Base-by-base conservation (phyloP, 225 moss, liverwort and hornwort species). In the Marchantia paleacea region DNA sequence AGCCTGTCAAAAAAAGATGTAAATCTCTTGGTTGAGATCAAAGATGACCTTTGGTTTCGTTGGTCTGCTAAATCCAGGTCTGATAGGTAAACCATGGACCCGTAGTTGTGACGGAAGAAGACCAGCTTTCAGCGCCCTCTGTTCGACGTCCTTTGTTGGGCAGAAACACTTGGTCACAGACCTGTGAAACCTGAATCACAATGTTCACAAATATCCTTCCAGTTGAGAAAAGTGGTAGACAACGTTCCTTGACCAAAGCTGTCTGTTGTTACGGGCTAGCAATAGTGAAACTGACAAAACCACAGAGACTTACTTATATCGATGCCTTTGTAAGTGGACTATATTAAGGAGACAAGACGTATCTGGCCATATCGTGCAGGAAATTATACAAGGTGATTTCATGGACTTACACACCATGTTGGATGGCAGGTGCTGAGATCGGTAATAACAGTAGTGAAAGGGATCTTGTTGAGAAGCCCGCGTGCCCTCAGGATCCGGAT, bases 391-490 rank as follows among this genome's bases (percentile, higher is more conserved):
- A 39, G 39, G 2, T 39, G 39, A 2, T 39, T 39, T 39, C 39
- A 39, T 29, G 24, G 55, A 75, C 16, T 12, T 24, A 75, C 30
- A 55, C 88, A 97, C 97, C 97, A 99, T 75, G 97, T 99, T 52
- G 97, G 97, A 81, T 99, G 97, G 82, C 97, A 95, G 62, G 95
- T 92, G 81, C 93, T 92, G 39, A 99, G 91, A 85, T 99, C 97
- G 51, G 97, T 99, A 31, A 99, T 92, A 55, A 99, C 97, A 66
- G 97, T 99, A 50, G 97, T 94, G 84, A 99, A 99, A 51, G 97
- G 97, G 55, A 99, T 95, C 82, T 99, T 99, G 79, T 89, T 86
- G 68, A 99, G 89, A 29, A 99, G 90, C 53, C 97, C 95, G 84
- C 94, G 92, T 12, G 95, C 89, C 86, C 95, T 85, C 54, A 99